These are phyloP conservation scores for Sinapis alba DNA, from an alignment of 441 rosid species.

Conservation along the genomic window DNA sequence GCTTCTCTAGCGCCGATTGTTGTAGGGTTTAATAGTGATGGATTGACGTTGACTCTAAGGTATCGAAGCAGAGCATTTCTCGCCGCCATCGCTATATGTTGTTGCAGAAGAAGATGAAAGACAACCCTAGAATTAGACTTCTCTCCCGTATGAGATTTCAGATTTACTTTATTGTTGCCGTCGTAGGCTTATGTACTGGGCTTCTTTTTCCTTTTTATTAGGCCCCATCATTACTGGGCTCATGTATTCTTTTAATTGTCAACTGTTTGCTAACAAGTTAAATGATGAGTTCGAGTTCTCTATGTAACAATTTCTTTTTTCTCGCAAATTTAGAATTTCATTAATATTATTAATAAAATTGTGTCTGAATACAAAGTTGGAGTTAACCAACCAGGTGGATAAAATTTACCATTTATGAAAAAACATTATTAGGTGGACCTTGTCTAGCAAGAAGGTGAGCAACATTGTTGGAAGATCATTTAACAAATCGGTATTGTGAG, in stretches of 20 bases:
- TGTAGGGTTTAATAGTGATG: slow-evolving; percentile 41
- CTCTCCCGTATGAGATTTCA: background rate
- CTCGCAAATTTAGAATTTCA: too few species aligned
- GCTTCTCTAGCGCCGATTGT: slow-evolving; percentile 26
- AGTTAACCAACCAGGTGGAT: too few species aligned
- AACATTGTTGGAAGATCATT: too few species aligned
- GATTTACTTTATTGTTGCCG: background rate
- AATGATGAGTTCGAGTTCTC: too few species aligned
- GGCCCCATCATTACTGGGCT: background rate
- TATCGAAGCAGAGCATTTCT: slow-evolving; percentile 65
- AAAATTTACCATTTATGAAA: too few species aligned
- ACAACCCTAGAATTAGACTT: slow-evolving; percentile 28
- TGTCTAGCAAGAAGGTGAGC: too few species aligned
- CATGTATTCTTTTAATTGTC: background rate
- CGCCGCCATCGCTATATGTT: slow-evolving; percentile 58
- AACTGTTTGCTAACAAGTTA: too few species aligned
- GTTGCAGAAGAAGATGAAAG: background rate
- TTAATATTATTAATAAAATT: too few species aligned
- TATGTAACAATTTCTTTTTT: too few species aligned
- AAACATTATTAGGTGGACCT: too few species aligned
- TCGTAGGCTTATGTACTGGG: background rate
- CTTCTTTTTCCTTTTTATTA: background rate
- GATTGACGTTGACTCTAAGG: slow-evolving; percentile 62
- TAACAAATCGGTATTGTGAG: too few species aligned
- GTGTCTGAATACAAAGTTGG: too few species aligned